phyloP scores from a whole-genome alignment of 306 rosid genomes.

The Pachyrhizus erosus region DNA sequence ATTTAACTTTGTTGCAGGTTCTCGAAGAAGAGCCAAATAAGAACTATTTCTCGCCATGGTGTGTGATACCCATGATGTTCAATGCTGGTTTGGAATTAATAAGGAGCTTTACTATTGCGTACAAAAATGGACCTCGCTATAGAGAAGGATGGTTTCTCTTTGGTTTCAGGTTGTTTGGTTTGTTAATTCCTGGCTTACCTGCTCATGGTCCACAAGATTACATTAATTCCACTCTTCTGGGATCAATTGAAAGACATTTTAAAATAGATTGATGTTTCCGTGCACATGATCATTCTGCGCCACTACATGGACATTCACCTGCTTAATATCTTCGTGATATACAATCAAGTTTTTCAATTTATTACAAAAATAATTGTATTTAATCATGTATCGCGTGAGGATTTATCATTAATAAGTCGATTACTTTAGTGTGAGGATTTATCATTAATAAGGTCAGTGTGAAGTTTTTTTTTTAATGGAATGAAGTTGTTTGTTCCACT shows the following conservation, averaged over 20 bases:
- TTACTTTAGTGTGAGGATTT: too few relatives aligned
- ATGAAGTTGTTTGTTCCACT: too few relatives aligned
- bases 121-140: slow-evolving; percentile 51
- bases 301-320: too few relatives aligned
- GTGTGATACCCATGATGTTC: slow-evolving; percentile 52
- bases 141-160: slow-evolving; percentile 63
- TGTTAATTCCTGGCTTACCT: slow-evolving; percentile 62
- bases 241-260: slow-evolving; percentile 47
- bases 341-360: too few relatives aligned
- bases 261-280: slow-evolving; percentile 29
- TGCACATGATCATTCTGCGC: too few relatives aligned
- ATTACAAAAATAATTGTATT: too few relatives aligned
- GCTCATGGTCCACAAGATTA: slow-evolving; percentile 80
- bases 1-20: slow-evolving; percentile 46
- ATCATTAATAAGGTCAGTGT: too few relatives aligned
- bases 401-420: too few relatives aligned
- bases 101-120: slow-evolving; percentile 71
- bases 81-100: slow-evolving; percentile 61
- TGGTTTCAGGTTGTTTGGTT: slow-evolving; percentile 57
- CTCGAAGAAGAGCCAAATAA: slow-evolving; percentile 74
- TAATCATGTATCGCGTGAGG: too few relatives aligned
- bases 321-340: too few relatives aligned
- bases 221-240: slow-evolving; percentile 69
- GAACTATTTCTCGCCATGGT: slow-evolving; percentile 60
- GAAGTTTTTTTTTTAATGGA: too few relatives aligned